Base-by-base conservation (phyloP, 805 yeast genomes). In the Ogataea saltuana region DNA sequence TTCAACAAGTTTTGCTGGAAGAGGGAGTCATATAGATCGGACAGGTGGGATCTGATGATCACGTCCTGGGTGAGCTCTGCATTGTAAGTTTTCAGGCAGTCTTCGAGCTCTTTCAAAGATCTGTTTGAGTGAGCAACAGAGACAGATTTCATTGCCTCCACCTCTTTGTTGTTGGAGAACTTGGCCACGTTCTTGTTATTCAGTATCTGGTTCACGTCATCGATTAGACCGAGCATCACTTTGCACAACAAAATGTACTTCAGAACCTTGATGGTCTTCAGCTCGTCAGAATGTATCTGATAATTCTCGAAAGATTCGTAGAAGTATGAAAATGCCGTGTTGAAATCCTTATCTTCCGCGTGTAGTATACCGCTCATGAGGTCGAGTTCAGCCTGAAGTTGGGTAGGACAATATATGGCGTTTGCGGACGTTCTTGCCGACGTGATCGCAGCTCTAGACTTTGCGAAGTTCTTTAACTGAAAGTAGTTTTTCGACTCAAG, bases 391-490 rank as follows among this genome's bases (percentile, higher is more conserved):
- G 98, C 98, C 68, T 93, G 96, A 55, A 85, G 76, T 39, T 82
- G 71, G n/a, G 97, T 86, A 8, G 98, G 96, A 58, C 96, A 87
- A 70, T 90, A 95, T 40, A 93, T 88, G 17, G 97, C 78, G 64
- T 93, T 95, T n/a, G 99, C 99, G 3, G 95, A 85, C 0, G 99
- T 93, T 65, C 98, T 80, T 2, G 99, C 97, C 35, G 95, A 83
- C 2, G 98, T 89, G 56, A 93, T 74, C 2, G 97, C 83, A 6
- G 98, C 97, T 57, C 87, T 80, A 4, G 96, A 79, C 68, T 91
- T 93, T 4, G 97, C 85, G 57, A 87, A 76, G 64, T 93, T 93
- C 63, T 97, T 80, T 56, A 93, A 73, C 20, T 95, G 89, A 64
- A 90, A 96, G 64, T 85, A 93, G 30, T 88, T 88, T 59, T 88